A percentile compares a stretch with the other conserved stretches of the same genome.
These are phyloP conservation scores for Gastrodia elata DNA, from an alignment of 106 monocot species.

Conservation along the genomic window DNA sequence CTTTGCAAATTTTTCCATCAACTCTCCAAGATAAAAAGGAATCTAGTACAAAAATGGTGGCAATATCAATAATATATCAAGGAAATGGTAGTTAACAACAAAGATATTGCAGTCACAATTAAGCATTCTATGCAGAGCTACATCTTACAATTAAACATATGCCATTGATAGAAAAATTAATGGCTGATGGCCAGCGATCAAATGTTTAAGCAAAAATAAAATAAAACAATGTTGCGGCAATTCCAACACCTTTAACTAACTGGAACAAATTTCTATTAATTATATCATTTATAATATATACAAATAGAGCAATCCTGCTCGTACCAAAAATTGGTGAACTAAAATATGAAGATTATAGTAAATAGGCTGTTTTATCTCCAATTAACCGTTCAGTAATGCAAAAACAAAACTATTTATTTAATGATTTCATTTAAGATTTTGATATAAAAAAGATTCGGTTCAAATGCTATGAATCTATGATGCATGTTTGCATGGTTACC, in stretches of 20 bases:
- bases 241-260: background rate
- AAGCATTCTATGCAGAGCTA: background rate
- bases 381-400: background rate
- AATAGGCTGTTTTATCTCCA: background rate
- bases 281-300: background rate
- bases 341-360: background rate
- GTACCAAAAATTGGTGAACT: background rate
- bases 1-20: slow-evolving; percentile 62
- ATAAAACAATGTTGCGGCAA: background rate
- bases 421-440: background rate
- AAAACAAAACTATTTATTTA: background rate
- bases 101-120: background rate
- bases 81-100: background rate
- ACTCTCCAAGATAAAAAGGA: slow-evolving; percentile 75
- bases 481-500: no score
- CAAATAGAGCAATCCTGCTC: background rate
- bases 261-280: background rate
- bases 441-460: background rate
- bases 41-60: slow-evolving; percentile 26
- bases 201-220: background rate
- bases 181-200: background rate
- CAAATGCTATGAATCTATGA: background rate
- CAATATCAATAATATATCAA: slow-evolving; percentile 3
- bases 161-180: background rate
- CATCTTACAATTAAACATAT: background rate